Conservation (phyloP, 2,329 filamentous ascomycete species). For the Fusarium acutatum region DNA sequence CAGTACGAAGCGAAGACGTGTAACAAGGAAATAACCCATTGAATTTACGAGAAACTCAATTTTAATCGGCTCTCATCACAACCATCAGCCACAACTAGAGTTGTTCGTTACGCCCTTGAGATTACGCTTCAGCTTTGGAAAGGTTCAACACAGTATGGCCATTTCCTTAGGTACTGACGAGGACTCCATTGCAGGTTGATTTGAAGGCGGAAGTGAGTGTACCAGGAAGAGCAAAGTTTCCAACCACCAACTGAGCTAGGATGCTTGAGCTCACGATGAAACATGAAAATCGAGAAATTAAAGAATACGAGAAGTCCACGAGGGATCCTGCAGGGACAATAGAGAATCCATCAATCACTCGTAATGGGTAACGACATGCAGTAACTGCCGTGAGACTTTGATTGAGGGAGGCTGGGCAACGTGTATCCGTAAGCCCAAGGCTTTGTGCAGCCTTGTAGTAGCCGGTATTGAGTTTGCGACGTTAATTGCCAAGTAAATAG, state of each 20-base stretch:
- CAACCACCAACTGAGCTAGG: background rate
- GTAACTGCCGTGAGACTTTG: conserved; percentile 21
- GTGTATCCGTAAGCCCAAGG: conserved; percentile 2
- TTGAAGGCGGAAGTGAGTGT: background rate
- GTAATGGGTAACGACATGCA: conserved; percentile 18
- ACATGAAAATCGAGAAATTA: background rate
- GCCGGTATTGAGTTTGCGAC: conserved; percentile 8
- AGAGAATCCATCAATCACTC: conserved; percentile 18
- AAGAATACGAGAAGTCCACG: conserved; percentile 18
- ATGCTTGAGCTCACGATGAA: background rate
- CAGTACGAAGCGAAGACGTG: too few species aligned
- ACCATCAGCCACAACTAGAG: background rate
- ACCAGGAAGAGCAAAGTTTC: background rate
- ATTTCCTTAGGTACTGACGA: background rate
- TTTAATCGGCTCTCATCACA: background rate
- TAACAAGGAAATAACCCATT: too few species aligned
- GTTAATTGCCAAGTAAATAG: background rate
- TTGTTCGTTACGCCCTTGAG: too few species aligned
- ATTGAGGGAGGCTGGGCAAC: conserved; percentile 33
- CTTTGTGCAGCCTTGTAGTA: background rate
- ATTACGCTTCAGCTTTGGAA: background rate
- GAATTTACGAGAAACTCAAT: too few species aligned
- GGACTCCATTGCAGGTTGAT: background rate
- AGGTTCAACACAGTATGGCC: too few species aligned
- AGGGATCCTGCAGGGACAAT: conserved; percentile 6